Base-by-base conservation (phyloP, 2,329 filamentous ascomycete species). In the Dactylellina cionopaga region DNA sequence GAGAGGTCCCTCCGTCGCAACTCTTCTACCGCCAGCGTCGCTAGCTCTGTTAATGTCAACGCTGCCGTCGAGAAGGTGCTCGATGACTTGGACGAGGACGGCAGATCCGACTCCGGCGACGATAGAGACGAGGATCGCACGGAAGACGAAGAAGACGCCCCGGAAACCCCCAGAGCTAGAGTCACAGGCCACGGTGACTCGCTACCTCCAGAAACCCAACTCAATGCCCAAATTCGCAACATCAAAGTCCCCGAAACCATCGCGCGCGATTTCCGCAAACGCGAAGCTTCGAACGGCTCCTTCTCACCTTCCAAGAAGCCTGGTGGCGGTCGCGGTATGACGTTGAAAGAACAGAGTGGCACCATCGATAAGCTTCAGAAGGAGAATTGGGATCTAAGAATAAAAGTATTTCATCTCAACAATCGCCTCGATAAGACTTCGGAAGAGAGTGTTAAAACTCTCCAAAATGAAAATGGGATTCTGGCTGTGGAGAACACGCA, bases 401-500 rank as follows among this genome's bases (percentile, higher is more conserved):
- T 98, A 81, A 96, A 96, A 80, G 95, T 98, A 75, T 96, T 97
- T 84, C 99, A 97, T 78, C 85, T 99, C 51, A 96, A 94, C 77
- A 92, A 98, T 80, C 90, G 94, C 1, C 83, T 99, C 17, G 92
- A 96, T 80, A 95, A 94, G 79, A 86, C 96, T 41, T 97, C 93
- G 1, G 94, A 98, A 79, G 94, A 98, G 81, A 92, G 93, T 75
- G 90, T 99, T 79, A 96, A 96, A 81, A 94, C 97, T 80, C 96
- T 97, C 89, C 96, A 98, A 77, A 92, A 92, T 44, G 94, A 97
- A 80, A 99, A 97, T 77, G 94, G 98, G 3, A 92, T 97, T 79
- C 85, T 98, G 51, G 95, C 96, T 80, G 96, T 94, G 0, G 92
- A 91, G 72, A 87, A 97, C 44, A 88, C 94, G 2, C 91, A 95